These are phyloP conservation scores for Xylariaceae sp. DNA, from an alignment of 2,329 filamentous ascomycete genomes.

Conservation along the genomic window DNA sequence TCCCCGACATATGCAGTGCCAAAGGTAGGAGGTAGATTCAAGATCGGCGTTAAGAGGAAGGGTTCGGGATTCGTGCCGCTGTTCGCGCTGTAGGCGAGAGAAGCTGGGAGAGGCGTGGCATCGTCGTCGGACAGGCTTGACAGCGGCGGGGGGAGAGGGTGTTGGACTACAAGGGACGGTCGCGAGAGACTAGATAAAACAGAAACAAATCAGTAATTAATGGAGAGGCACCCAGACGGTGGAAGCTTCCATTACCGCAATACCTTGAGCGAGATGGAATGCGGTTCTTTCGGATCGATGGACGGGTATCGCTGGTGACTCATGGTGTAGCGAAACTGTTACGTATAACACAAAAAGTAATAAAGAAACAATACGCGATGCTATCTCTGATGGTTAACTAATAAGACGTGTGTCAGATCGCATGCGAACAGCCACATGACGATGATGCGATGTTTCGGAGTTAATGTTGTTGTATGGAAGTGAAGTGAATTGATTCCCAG, in stretches of 20 bases:
- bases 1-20: constrained; percentile 94
- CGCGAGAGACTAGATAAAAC: constrained; percentile 64
- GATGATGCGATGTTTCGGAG: not conserved
- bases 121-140: constrained; percentile 37
- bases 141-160: constrained; percentile 51
- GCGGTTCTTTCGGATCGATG: constrained; percentile 65
- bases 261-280: constrained; percentile 74
- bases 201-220: constrained; percentile 1
- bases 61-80: constrained; percentile 46
- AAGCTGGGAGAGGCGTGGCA: constrained; percentile 52
- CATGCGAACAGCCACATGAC: constrained; percentile 12
- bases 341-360: not conserved
- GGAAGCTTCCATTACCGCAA: constrained; percentile 47
- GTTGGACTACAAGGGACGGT: constrained; percentile 68
- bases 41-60: constrained; percentile 56
- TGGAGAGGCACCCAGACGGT: not conserved
- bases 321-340: constrained; percentile 35
- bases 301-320: constrained; percentile 55
- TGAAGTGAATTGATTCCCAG: too few species aligned
- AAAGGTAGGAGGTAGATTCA: constrained; percentile 86
- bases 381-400: not conserved
- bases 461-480: too few species aligned
- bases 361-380: constrained; percentile 1
- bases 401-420: not conserved
- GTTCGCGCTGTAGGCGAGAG: constrained; percentile 60